Conservation (phyloP, 768 basidiomycete genomes). For the Psilocybe subaeruginosa region DNA sequence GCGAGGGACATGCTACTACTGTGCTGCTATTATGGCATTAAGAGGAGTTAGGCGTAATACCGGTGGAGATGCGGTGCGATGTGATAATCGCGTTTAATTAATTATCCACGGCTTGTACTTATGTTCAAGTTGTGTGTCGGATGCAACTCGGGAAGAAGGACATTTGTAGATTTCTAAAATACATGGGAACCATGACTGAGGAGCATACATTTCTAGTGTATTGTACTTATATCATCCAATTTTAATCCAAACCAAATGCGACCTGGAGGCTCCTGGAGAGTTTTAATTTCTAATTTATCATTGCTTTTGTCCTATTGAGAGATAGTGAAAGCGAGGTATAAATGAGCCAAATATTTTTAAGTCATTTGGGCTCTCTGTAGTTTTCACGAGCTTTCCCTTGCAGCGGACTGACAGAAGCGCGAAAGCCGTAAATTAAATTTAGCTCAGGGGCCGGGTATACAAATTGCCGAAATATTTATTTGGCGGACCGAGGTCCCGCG, state of each 20-base stretch:
- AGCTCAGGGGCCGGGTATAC: constrained; percentile 4
- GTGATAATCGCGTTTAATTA: not conserved
- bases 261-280: too few relatives aligned
- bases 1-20: not conserved
- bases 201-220: not conserved
- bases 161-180: not conserved
- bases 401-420: too few relatives aligned
- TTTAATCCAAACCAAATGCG: not conserved
- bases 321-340: not conserved
- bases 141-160: not conserved
- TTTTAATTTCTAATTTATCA: too few relatives aligned
- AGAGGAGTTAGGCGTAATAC: not conserved
- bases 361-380: not conserved
- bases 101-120: not conserved
- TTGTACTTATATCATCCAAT: not conserved
- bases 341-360: not conserved
- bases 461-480: constrained; percentile 9
- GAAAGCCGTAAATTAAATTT: not conserved
- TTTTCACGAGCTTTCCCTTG: not conserved
- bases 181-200: not conserved
- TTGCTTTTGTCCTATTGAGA: too few relatives aligned
- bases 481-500: not conserved
- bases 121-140: not conserved
- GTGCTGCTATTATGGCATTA: not conserved
- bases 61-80: not conserved